phyloP scores from a whole-genome alignment of 192 early-diverging fungal species.

The Gigaspora rosea region DNA sequence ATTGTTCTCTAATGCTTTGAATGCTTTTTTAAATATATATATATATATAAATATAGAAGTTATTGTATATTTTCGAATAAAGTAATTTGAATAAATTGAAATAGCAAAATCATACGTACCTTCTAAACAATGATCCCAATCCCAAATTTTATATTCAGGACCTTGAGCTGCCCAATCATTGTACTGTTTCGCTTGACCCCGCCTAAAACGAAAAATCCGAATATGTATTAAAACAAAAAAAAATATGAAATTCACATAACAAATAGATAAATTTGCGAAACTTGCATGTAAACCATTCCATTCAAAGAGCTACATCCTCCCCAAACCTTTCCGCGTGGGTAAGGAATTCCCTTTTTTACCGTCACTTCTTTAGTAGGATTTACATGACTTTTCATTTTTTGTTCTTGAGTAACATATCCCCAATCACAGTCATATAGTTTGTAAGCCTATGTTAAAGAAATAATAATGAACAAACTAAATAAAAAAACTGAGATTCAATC shows the following conservation, averaged over 20 bases:
- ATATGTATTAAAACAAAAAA: background rate
- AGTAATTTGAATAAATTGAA: background rate
- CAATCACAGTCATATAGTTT: background rate
- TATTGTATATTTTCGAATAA: too few relatives aligned
- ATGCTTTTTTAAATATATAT: background rate
- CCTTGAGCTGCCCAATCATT: constrained; percentile 9
- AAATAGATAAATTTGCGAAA: background rate
- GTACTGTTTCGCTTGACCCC: background rate
- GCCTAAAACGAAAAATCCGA: background rate
- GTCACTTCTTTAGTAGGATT: background rate
- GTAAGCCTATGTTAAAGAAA: background rate
- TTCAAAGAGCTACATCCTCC: constrained; percentile 3
- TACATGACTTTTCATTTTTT: too few relatives aligned
- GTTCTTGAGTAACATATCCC: too few relatives aligned
- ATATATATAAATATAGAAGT: background rate
- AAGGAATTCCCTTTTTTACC: background rate
- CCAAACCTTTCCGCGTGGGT: background rate
- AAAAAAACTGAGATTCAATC: background rate
- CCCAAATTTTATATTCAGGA: constrained; percentile 8
- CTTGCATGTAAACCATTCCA: constrained; percentile 1
- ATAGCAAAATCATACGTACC: background rate
- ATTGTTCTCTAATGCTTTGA: background rate
- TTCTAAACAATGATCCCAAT: constrained; percentile 4
- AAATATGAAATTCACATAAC: background rate
- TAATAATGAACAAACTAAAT: background rate